A percentile compares a stretch with the other conserved stretches of the same genome.
Evolutionary conservation across 495 filamentous ascomycete genomes (phyloP).

Genomic region (Elaphomyces granulatus): DNA sequence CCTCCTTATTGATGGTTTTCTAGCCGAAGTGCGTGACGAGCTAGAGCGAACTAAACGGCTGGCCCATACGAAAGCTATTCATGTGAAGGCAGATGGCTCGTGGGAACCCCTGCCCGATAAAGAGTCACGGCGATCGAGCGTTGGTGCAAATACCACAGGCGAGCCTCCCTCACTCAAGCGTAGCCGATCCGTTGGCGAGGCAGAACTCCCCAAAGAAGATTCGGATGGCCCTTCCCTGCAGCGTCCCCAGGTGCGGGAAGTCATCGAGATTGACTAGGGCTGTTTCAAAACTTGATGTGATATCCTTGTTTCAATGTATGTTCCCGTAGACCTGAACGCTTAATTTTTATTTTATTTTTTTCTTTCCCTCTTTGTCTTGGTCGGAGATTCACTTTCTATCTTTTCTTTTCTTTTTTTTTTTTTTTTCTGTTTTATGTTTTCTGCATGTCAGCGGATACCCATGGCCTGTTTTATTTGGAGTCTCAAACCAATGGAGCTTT

Average conservation of each 20-base stretch:
- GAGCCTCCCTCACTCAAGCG: neutral
- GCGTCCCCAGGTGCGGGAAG: constrained; percentile 6
- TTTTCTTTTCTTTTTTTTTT: constrained; percentile 3
- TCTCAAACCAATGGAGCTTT: too few species aligned
- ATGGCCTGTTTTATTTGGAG: too few species aligned
- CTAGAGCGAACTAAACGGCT: constrained; percentile 27
- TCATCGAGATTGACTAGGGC: constrained; percentile 23
- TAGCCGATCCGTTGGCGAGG: constrained; percentile 1
- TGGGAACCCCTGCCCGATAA: constrained; percentile 32
- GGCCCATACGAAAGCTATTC: constrained; percentile 39
- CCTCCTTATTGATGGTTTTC: constrained; percentile 55
- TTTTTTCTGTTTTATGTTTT: too few species aligned
- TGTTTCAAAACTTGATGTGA: too few species aligned
- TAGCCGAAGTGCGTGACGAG: constrained; percentile 39
- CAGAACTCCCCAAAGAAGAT: constrained; percentile 3
- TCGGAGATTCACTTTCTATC: neutral
- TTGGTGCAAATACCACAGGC: constrained; percentile 6
- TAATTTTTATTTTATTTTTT: too few species aligned
- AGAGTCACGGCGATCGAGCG: constrained; percentile 8
- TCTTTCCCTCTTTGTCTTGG: neutral
- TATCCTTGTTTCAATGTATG: too few species aligned
- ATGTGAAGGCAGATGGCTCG: constrained; percentile 40
- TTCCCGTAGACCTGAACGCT: too few species aligned
- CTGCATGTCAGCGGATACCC: too few species aligned
- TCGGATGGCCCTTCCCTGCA: neutral